A percentile compares a stretch with the other conserved stretches of the same genome.
Conservation (phyloP, 1,284 basidiomycete species). For the Cryptococcus sp. region DNA sequence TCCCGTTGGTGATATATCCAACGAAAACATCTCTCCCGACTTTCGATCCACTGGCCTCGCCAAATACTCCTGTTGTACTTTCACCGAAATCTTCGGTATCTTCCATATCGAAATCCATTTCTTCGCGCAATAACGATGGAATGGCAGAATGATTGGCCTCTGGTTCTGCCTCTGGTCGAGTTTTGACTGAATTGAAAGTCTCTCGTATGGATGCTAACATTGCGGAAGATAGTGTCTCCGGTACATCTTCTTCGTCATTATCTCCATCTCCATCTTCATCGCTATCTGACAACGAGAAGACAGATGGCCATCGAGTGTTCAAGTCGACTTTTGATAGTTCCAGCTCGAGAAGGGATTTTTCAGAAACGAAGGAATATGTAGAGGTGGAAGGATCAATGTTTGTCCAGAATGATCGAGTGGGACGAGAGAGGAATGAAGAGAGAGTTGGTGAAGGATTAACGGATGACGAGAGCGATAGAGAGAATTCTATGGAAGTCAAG, state of each 20-base stretch:
- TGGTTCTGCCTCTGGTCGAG: slow-evolving; percentile 18
- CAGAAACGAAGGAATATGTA: slow-evolving; percentile 80
- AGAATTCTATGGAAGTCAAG: slow-evolving; percentile 63
- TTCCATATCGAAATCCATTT: slow-evolving; percentile 46
- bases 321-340: slow-evolving; percentile 77
- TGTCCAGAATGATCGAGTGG: slow-evolving; percentile 67
- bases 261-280: slow-evolving; percentile 41
- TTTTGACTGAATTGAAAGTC: slow-evolving; percentile 33
- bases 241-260: slow-evolving; percentile 62
- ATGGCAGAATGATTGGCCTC: slow-evolving; percentile 33
- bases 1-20: slow-evolving; percentile 21
- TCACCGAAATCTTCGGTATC: slow-evolving; percentile 52
- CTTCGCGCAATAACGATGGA: slow-evolving; percentile 43
- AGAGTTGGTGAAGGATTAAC: slow-evolving; percentile 42
- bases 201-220: slow-evolving; percentile 74
- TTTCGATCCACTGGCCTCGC: slow-evolving; percentile 15
- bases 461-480: slow-evolving; percentile 54
- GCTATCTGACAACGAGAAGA: slow-evolving; percentile 55
- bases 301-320: slow-evolving; percentile 75
- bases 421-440: slow-evolving; percentile 53
- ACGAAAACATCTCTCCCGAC: slow-evolving; percentile 35
- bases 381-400: slow-evolving; percentile 63
- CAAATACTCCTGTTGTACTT: slow-evolving; percentile 52
- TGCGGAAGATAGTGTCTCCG: slow-evolving; percentile 81
- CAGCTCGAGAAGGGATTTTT: slow-evolving; percentile 67